Evolutionary conservation across 2,329 filamentous ascomycete genomes (phyloP), one percentile per base, ranked within the genome.

Genomic region (Alternaria brassicicola): DNA sequence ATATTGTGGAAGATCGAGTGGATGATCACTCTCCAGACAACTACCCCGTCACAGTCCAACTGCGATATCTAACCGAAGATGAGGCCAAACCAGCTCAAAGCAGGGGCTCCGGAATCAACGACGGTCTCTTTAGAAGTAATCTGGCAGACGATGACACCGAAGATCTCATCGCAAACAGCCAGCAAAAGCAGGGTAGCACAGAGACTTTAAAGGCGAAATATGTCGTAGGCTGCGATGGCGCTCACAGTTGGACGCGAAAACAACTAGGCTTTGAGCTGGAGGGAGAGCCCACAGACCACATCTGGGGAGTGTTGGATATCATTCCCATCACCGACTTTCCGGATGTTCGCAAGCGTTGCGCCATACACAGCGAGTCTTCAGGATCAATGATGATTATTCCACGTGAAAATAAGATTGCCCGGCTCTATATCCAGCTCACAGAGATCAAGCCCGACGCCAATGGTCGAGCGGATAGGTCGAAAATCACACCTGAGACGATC

Each of bases 201-300:
- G 83, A 85, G 64, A 69, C 74, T 0, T 76, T 88, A 2, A 82
- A 78, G 36, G 82, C 84, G 6, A 88, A 88, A 68, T 91, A 89
- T 61, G 79, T 91, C 28, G 80, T 92, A 4, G 89, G 88, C 0
- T 88, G 85, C 42, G 89, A 91, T 62, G 89, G 89, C 0, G 88
- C 89, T 0, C 87, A 88, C 66, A 87, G 83, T 55, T 90, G 87
- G 86, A 86, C 85, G 0, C 78, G 88, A 36, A 80, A 82, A 52
- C 80, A 85, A 53, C 76, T 90, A 1, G 84, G 85, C 0, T 82
- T 86, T 30, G 78, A 82, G 30, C 78, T 88, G 45, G 79, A 84
- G 45, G 86, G 86, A 5, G 85, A 87, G 49, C 81, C 80, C 4
- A 84, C 81, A 0, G 82, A 85, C 55, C 82, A 76, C 59, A 82